Evolutionary conservation across 768 basidiomycete genomes (phyloP).

Genomic region (Pleurotus cornucopiae): DNA sequence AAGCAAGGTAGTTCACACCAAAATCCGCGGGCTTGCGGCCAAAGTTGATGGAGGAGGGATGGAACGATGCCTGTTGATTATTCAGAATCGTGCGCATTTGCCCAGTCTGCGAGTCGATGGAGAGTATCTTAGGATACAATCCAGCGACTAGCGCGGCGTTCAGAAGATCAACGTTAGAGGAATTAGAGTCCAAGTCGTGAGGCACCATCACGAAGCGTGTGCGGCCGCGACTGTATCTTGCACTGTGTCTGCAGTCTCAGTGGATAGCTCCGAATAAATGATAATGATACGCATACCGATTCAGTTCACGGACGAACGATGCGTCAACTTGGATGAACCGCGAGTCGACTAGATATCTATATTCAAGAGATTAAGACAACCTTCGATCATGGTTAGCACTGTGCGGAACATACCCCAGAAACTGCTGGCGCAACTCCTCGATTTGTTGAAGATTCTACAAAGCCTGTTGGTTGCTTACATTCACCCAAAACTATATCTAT

Average conservation of each 20-base stretch:
- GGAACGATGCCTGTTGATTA: slow-evolving; percentile 73
- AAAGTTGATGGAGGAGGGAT: slow-evolving; percentile 93
- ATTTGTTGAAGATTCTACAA: slow-evolving; percentile 87
- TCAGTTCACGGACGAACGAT: slow-evolving; percentile 65
- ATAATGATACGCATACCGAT: slow-evolving; percentile 38
- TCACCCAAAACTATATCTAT: slow-evolving; percentile 4
- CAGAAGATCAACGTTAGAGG: slow-evolving; percentile 59
- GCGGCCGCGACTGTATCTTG: slow-evolving; percentile 69
- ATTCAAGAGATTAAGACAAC: background rate
- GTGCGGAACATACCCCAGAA: slow-evolving; percentile 51
- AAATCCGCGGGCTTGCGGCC: slow-evolving; percentile 63
- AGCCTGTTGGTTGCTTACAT: background rate
- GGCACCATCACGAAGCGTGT: slow-evolving; percentile 78
- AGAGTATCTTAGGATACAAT: slow-evolving; percentile 86
- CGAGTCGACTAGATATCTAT: slow-evolving; percentile 85
- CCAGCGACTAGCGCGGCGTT: slow-evolving; percentile 83
- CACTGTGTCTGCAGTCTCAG: slow-evolving; percentile 31
- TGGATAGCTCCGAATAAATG: slow-evolving; percentile 3
- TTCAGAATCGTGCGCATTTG: slow-evolving; percentile 80
- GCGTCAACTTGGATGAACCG: slow-evolving; percentile 72
- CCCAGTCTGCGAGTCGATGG: slow-evolving; percentile 54
- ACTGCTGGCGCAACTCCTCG: slow-evolving; percentile 92
- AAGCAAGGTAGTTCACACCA: slow-evolving; percentile 68
- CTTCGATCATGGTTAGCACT: slow-evolving; percentile 2
- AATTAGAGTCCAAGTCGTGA: slow-evolving; percentile 63